Base-by-base conservation (phyloP, 768 basidiomycete species). In the Rossbeevera mucosa region DNA sequence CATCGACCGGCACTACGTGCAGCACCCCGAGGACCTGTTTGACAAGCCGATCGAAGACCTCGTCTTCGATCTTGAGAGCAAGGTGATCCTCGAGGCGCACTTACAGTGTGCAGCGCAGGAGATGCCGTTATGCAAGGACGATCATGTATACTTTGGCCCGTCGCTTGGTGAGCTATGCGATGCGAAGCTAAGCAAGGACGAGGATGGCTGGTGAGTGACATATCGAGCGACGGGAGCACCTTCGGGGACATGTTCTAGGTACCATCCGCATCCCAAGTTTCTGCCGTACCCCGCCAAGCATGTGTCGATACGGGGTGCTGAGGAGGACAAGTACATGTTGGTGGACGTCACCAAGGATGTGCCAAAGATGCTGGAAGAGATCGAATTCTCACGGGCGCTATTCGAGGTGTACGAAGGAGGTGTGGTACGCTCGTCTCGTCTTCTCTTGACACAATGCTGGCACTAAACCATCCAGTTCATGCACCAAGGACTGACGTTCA, bases 321-420 rank as follows among this genome's bases (percentile, higher is more conserved):
- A 85, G 57, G 90, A 95, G 59, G 88, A 91, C 30, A 83, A 79
- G 55, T 95, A 94, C 66, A 74, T 74, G 20, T 76, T 93, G 16
- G 75, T 93, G 11, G 85, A 91, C 56, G 63, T 88, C 36, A 80
- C 75, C 13, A 75, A 71, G 41, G 60, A 70, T 1, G 62, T 31
- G 0, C 60, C 66, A 2, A 68, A 53, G 53, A 74, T 89, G 28
- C 62, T 95, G 8, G 92, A 95, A 69, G 90, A 94, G 64, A 74
- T 91, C 21, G 93, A 94, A 67, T 67, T 85, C 38, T 91, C 88
- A 20, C 74, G 92, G 26, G 90, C 91, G 0, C 70, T 92, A 50
- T 95, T 94, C 58, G 93, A 94, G 67, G 71, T 89, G 8, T 95
- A 94, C 60, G 91, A 94, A 70, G 93, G 92, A 12, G 91, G 84